Conservation (phyloP, 2,329 filamentous ascomycete genomes). For the Achaetomium macrosporum region DNA sequence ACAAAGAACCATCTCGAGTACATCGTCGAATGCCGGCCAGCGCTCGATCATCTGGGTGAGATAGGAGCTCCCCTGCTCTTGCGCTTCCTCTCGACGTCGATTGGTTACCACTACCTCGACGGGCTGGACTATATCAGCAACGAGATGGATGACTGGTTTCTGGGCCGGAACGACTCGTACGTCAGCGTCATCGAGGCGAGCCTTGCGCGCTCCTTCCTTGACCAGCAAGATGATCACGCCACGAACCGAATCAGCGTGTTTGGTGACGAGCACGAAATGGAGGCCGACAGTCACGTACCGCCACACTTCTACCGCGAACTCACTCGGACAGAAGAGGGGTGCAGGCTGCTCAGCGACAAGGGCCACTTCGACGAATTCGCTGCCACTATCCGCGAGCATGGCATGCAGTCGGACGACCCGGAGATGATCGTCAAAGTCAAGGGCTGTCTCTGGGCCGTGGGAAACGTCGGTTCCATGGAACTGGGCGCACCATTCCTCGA, state of each 20-base stretch:
- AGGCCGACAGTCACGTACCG: conserved; percentile 65
- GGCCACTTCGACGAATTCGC: conserved; percentile 95
- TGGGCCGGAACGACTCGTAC: conserved; percentile 94
- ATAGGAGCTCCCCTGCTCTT: conserved; percentile 90
- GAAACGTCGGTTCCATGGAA: conserved; percentile 97
- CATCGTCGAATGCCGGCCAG: conserved; percentile 91
- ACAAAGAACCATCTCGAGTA: conserved; percentile 86
- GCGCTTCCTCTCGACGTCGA: conserved; percentile 89
- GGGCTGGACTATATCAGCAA: conserved; percentile 97
- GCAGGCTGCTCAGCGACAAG: conserved; percentile 81
- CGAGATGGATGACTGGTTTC: conserved; percentile 99
- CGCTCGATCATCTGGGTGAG: conserved; percentile 90
- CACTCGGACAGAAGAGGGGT: conserved; percentile 87
- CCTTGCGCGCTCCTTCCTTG: conserved; percentile 75
- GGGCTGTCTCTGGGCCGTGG: conserved; percentile 93
- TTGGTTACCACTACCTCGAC: conserved; percentile 95
- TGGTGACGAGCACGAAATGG: conserved; percentile 49
- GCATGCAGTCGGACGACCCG: conserved; percentile 74
- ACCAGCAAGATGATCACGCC: conserved; percentile 51
- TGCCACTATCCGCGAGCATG: conserved; percentile 79
- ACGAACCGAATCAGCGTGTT: conserved; percentile 53
- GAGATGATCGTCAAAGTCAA: conserved; percentile 92
- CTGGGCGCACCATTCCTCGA: conserved; percentile 92
- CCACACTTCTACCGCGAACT: conserved; percentile 97
- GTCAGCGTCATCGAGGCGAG: conserved; percentile 94